Evolutionary conservation across 1,284 basidiomycete species (phyloP).

Genomic region (Ustilago bromivora): DNA sequence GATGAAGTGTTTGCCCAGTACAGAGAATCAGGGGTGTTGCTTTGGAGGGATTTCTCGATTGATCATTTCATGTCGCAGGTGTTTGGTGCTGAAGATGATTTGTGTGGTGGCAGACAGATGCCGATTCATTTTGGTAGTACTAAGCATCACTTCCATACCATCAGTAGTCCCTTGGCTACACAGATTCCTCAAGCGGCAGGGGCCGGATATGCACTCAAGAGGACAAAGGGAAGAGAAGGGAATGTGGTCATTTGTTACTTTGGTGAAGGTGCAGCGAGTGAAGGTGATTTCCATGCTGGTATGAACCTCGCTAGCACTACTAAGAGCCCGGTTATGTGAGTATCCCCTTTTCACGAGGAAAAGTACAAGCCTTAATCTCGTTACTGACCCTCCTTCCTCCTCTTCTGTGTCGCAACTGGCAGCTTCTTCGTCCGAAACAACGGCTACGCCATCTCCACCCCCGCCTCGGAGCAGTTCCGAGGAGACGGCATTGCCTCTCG

Average conservation of each 20-base stretch:
- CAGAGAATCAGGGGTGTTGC: conserved; percentile 84
- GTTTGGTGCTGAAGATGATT: conserved; percentile 60
- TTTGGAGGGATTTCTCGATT: conserved; percentile 82
- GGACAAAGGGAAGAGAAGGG: conserved; percentile 76
- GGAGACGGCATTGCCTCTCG: conserved; percentile 74
- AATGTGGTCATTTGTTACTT: conserved; percentile 88
- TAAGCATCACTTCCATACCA: conserved; percentile 88
- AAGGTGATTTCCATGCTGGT: conserved; percentile 75
- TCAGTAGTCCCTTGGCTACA: conserved; percentile 92
- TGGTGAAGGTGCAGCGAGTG: conserved; percentile 77
- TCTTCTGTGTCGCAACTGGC: conserved; percentile 55
- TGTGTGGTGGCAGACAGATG: conserved; percentile 58
- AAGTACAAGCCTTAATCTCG: neutral
- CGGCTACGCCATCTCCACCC: conserved; percentile 95
- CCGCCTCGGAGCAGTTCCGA: conserved; percentile 83
- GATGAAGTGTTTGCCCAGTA: conserved; percentile 77
- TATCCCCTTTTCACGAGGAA: neutral
- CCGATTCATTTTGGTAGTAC: conserved; percentile 83
- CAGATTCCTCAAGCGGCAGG: conserved; percentile 97
- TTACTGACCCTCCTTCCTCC: neutral
- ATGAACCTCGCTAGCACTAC: conserved; percentile 70
- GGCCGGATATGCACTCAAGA: conserved; percentile 87
- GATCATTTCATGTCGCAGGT: conserved; percentile 60
- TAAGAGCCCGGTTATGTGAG: conserved; percentile 60
- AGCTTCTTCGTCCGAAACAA: conserved; percentile 78